Conservation (phyloP, 805 yeast species). For the Clavispora phyllophila region DNA sequence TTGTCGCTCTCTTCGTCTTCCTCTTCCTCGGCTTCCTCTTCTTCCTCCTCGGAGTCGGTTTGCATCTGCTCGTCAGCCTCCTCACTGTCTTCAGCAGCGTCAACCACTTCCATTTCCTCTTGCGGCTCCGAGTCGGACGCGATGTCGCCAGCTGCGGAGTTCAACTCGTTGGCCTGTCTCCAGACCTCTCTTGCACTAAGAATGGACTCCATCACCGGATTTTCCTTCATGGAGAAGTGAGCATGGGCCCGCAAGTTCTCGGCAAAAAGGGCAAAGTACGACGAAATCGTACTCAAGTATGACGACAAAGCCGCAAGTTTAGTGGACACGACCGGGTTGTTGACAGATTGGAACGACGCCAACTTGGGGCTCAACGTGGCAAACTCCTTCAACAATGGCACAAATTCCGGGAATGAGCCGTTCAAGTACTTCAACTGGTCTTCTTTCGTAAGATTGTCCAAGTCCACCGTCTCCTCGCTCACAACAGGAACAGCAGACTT, state of each 20-base stretch:
- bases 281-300: slow-evolving; percentile 70
- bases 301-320: slow-evolving; percentile 70
- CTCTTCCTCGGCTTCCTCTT: slow-evolving; percentile 1
- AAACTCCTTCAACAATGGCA: slow-evolving; percentile 68
- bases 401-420: slow-evolving; percentile 74
- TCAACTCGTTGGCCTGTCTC: slow-evolving; percentile 65
- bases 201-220: slow-evolving; percentile 84
- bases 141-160: not conserved
- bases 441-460: slow-evolving; percentile 39
- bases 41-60: slow-evolving; percentile 12
- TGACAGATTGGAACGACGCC: slow-evolving; percentile 27
- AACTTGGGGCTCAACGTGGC: slow-evolving; percentile 38
- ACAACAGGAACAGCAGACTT: slow-evolving; percentile 8
- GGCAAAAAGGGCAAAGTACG: slow-evolving; percentile 72
- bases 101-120: slow-evolving; percentile 2
- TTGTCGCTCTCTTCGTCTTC: slow-evolving; percentile 1
- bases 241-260: slow-evolving; percentile 52
- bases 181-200: slow-evolving; percentile 80
- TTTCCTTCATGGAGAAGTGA: slow-evolving; percentile 68
- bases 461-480: slow-evolving; percentile 12
- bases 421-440: slow-evolving; percentile 52
- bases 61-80: slow-evolving; percentile 15
- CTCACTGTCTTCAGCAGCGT: slow-evolving; percentile 13
- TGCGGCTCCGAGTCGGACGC: not conserved
- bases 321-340: slow-evolving; percentile 33